Percentiles rank a stretch among this genome's conserved stretches.
phyloP scores from a whole-genome alignment of 169 alveolate species.

The Cryptosporidium meleagridis region DNA sequence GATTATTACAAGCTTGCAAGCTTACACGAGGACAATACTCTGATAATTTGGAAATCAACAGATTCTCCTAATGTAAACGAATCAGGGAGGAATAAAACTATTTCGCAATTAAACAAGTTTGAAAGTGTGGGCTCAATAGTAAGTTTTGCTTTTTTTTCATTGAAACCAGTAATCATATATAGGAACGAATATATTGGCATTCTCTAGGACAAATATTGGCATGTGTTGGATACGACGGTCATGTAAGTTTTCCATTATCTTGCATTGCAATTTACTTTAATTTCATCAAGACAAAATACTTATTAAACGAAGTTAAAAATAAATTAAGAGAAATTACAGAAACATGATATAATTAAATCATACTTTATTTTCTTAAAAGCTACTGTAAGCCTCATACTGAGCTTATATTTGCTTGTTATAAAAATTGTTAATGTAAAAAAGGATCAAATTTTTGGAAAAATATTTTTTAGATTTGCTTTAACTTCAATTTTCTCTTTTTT shows the following conservation, averaged over 20 bases:
- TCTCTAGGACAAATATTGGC: conserved; percentile 41
- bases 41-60: conserved; percentile 29
- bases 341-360: neutral
- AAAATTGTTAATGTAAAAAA: no score
- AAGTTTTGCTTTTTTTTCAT: conserved; percentile 11
- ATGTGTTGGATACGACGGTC: neutral
- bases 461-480: no score
- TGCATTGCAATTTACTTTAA: neutral
- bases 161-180: neutral
- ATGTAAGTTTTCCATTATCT: conserved; percentile 25
- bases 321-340: conserved; percentile 30
- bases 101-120: conserved; percentile 19
- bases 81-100: neutral
- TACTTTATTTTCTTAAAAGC: neutral
- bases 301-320: neutral
- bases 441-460: no score
- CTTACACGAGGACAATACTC: conserved; percentile 25
- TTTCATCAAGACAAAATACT: conserved; percentile 14
- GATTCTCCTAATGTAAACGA: neutral
- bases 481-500: neutral
- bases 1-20: conserved; percentile 38
- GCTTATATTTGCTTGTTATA: neutral
- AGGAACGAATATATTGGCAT: conserved; percentile 61
- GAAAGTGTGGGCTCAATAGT: conserved; percentile 4
- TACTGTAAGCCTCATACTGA: neutral